Evolutionary conservation across 306 rosid genomes (phyloP).

Genomic region (Mucuna pruriens): DNA sequence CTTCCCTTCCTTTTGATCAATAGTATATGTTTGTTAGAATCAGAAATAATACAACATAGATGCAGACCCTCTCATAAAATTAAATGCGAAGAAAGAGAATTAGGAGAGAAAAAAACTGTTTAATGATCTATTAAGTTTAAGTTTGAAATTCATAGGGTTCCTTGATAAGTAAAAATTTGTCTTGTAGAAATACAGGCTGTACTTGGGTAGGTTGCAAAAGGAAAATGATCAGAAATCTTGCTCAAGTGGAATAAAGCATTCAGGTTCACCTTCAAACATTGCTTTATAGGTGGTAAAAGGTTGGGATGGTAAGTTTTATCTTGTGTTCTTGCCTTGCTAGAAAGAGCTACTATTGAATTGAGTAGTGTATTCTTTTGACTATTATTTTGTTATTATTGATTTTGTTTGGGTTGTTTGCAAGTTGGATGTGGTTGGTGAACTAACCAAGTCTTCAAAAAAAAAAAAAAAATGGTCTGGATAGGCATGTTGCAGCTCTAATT

Average conservation of each 20-base stretch:
- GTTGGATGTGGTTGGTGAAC: conserved; percentile 89
- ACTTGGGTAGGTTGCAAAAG: conserved; percentile 76
- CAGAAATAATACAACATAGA: conserved; percentile 1
- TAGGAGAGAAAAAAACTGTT: background rate
- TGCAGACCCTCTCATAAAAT: background rate
- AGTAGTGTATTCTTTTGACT: too few species aligned
- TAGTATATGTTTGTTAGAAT: background rate
- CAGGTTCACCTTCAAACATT: conserved; percentile 54
- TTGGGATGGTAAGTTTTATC: too few species aligned
- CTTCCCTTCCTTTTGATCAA: background rate
- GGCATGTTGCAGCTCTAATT: conserved; percentile 92
- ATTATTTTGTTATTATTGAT: conserved; percentile 21
- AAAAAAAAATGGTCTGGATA: conserved; percentile 80
- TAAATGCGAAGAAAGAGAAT: background rate
- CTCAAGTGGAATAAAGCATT: conserved; percentile 55
- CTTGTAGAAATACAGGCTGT: conserved; percentile 87
- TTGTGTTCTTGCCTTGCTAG: too few species aligned
- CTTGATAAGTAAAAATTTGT: conserved; percentile 25
- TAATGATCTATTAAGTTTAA: background rate
- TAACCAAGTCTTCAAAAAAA: conserved; percentile 77
- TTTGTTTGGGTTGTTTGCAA: conserved; percentile 53
- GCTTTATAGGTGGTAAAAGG: too few species aligned
- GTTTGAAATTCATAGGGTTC: conserved; percentile 27
- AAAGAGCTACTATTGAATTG: too few species aligned
- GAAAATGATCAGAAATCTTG: conserved; percentile 62